These are phyloP conservation scores for Symbiodinium pilosum DNA, from an alignment of 73 alveolate genomes.

Conservation along the genomic window DNA sequence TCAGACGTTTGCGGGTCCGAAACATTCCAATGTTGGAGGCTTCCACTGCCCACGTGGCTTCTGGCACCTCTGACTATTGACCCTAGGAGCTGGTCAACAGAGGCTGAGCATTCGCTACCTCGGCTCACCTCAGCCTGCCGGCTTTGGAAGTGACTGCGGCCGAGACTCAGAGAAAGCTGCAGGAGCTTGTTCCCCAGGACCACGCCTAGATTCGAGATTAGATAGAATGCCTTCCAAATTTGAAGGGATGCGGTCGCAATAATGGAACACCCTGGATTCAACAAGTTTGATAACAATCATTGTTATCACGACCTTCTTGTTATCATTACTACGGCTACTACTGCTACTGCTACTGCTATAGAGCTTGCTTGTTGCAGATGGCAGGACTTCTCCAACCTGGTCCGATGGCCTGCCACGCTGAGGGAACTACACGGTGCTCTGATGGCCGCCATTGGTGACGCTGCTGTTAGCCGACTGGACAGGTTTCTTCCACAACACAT, in stretches of 20 bases:
- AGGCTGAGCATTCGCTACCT: background rate
- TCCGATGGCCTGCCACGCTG: slow-evolving; percentile 22
- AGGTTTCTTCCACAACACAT: slow-evolving; percentile 24
- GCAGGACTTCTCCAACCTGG: slow-evolving; percentile 75
- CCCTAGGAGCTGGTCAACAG: background rate
- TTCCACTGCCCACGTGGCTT: background rate
- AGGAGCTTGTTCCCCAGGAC: background rate
- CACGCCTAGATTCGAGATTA: too few relatives aligned
- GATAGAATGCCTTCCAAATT: too few relatives aligned
- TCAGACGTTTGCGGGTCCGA: background rate
- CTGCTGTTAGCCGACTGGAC: background rate
- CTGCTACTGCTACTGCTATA: too few relatives aligned
- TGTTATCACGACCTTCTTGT: too few relatives aligned
- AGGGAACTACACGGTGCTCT: background rate
- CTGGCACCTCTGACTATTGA: too few relatives aligned
- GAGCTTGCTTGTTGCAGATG: too few relatives aligned
- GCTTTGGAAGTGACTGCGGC: background rate
- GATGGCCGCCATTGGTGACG: background rate
- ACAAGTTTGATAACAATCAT: too few relatives aligned
- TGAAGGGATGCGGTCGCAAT: too few relatives aligned
- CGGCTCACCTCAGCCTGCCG: background rate
- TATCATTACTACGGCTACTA: too few relatives aligned
- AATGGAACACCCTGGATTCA: too few relatives aligned
- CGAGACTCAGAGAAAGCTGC: background rate
- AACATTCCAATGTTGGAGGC: background rate